Base-by-base conservation (phyloP, 805 yeast species). In the Tetrapisispora nanseiensis region DNA sequence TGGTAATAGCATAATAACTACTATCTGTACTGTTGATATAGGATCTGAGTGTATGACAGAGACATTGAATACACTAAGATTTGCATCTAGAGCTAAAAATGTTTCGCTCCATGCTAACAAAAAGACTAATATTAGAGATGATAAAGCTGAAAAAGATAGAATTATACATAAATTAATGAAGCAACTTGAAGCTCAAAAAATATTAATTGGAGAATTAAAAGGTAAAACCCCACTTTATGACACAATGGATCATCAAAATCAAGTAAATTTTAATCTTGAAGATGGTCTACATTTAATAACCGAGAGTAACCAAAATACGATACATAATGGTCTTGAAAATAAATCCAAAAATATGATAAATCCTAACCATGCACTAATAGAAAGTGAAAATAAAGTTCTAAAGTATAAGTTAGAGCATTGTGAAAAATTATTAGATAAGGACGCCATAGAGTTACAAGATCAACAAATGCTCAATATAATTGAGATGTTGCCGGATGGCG, bases 11-110 rank as follows among this genome's bases (percentile, higher is more conserved):
- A 70, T 87, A 28, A 87, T 90, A 13, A 77, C 86, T 40, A 81
- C 92, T 5, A 70, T 90, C 21, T 92, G 97, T 60, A 90, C 97
- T 0, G 78, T 90, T 15, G 89, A 85, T 53, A 64, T 83, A 34
- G 77, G 82, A 3, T 62, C 64, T 18, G 70, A 70, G 19, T 71
- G 79, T 1, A 64, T 74, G n/a, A 71, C 84, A 0, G 97, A 90
- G 58, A 86, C 97, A 0, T 68, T 80, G 31, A 86, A 86, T 57
- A 89, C 97, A 0, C 68, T 92, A 21, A 66, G 97, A 40, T 92
- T 92, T 66, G 97, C 96, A 0, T 40, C 43, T 2, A 40, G 43
- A 19, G 97, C 97, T 1, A 89, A 87, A 55, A 86, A 90, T 58
- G 78, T 92, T 39, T 70, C 78, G 11, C 71, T 89, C 52, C 72